These are phyloP conservation scores for Pseudogymnoascus sp. DNA, from an alignment of 2,329 filamentous ascomycete species.

Conservation along the genomic window DNA sequence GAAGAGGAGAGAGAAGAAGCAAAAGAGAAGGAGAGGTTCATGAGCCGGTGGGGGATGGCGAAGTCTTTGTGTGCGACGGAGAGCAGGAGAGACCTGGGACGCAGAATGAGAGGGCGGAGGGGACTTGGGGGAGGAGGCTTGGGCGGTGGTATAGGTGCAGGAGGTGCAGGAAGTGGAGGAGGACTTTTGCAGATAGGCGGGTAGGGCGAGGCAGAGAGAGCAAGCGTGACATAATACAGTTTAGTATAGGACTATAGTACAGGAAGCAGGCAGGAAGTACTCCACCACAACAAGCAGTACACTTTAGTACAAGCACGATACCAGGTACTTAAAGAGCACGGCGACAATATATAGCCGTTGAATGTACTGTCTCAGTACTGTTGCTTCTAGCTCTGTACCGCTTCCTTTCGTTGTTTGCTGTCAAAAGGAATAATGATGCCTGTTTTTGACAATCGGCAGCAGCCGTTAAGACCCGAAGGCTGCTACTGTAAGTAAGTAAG, in stretches of 20 bases:
- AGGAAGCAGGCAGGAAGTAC: neutral
- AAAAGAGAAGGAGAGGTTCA: conserved; percentile 15
- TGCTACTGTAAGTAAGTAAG: too few relatives aligned
- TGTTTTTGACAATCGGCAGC: neutral
- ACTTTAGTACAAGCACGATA: neutral
- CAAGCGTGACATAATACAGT: neutral
- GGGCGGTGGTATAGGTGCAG: neutral
- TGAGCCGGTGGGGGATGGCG: conserved; percentile 14
- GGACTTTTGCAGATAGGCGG: neutral
- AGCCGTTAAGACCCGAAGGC: neutral
- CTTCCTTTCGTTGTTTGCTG: neutral
- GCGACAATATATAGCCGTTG: neutral
- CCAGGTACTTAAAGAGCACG: neutral
- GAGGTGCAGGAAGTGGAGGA: neutral
- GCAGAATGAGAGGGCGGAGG: conserved; percentile 9
- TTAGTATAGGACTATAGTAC: neutral
- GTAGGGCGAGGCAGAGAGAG: neutral
- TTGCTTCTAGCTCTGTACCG: neutral
- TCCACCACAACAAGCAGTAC: neutral
- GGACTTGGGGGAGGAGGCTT: neutral
- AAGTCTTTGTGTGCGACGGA: conserved; percentile 17
- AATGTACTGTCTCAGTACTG: neutral
- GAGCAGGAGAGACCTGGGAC: conserved; percentile 11
- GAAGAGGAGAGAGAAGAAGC: conserved; percentile 16
- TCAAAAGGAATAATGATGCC: conserved; percentile 3